Evolutionary conservation across 495 filamentous ascomycete genomes (phyloP).

Genomic region (Lophiostoma macrostomum): DNA sequence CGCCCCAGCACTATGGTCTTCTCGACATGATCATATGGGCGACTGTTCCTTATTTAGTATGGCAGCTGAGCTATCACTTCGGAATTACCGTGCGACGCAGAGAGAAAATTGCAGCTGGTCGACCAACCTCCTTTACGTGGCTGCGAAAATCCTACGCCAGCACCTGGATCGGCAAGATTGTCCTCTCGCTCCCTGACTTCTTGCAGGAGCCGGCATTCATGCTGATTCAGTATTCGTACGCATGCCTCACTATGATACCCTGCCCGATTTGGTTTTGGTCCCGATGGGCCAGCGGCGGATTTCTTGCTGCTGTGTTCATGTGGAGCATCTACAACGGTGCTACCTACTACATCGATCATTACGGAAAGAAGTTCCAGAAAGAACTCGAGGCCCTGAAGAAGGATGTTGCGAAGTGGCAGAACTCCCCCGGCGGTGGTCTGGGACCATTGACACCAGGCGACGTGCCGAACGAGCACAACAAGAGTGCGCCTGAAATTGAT

Average conservation of each 20-base stretch:
- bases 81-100: slow-evolving; percentile 88
- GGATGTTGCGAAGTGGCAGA: slow-evolving; percentile 89
- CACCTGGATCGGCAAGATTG: slow-evolving; percentile 79
- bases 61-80: slow-evolving; percentile 89
- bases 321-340: slow-evolving; percentile 96
- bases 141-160: slow-evolving; percentile 84
- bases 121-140: slow-evolving; percentile 97
- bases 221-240: slow-evolving; percentile 90
- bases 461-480: not conserved
- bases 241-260: slow-evolving; percentile 86
- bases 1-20: slow-evolving; percentile 74
- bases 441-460: slow-evolving; percentile 9
- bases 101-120: slow-evolving; percentile 92
- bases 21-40: slow-evolving; percentile 89
- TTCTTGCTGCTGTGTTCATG: slow-evolving; percentile 73
- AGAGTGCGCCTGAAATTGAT: slow-evolving; percentile 1
- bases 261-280: slow-evolving; percentile 95
- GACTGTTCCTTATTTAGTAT: slow-evolving; percentile 83
- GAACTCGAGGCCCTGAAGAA: slow-evolving; percentile 86
- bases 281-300: slow-evolving; percentile 70
- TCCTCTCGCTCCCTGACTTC: slow-evolving; percentile 68
- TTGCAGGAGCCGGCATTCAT: slow-evolving; percentile 92
- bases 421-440: slow-evolving; percentile 12
- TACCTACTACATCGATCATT: slow-evolving; percentile 96
- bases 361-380: slow-evolving; percentile 93